Percentiles rank a stretch among this genome's conserved stretches.
Conservation (phyloP, 1,284 basidiomycete genomes). For the Cryptococcus maquisensis region DNA sequence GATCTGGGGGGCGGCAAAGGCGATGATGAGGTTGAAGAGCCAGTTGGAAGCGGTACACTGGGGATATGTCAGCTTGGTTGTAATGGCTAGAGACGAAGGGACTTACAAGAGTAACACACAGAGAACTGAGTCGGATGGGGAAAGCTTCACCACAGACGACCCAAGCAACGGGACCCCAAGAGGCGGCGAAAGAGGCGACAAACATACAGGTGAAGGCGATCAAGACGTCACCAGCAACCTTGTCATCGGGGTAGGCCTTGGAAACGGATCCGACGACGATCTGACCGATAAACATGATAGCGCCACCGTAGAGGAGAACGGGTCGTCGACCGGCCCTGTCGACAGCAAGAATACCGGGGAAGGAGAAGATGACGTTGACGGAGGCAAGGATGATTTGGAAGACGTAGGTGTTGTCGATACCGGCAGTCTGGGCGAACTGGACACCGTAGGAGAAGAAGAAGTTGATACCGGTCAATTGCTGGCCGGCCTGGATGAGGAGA, state of each 20-base stretch:
- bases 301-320: slow-evolving; percentile 50
- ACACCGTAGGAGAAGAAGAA: slow-evolving; percentile 46
- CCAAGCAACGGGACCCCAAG: slow-evolving; percentile 51
- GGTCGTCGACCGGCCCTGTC: slow-evolving; percentile 51
- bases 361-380: slow-evolving; percentile 47
- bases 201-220: slow-evolving; percentile 54
- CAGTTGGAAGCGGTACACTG: slow-evolving; percentile 48
- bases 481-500: slow-evolving; percentile 45
- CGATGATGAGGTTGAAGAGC: slow-evolving; percentile 47
- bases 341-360: slow-evolving; percentile 46
- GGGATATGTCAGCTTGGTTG: neutral
- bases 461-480: slow-evolving; percentile 50
- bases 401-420: slow-evolving; percentile 47
- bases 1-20: slow-evolving; percentile 46
- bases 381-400: slow-evolving; percentile 51
- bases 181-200: slow-evolving; percentile 51
- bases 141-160: slow-evolving; percentile 50
- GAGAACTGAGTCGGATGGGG: slow-evolving; percentile 45
- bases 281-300: slow-evolving; percentile 50
- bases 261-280: slow-evolving; percentile 51
- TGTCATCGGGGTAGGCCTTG: slow-evolving; percentile 30
- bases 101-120: slow-evolving; percentile 45
- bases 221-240: slow-evolving; percentile 48
- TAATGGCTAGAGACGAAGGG: neutral
- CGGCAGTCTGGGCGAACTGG: slow-evolving; percentile 47